Conservation (phyloP, 2,329 filamentous ascomycete genomes). For the Paraconiothyrium brasiliense region DNA sequence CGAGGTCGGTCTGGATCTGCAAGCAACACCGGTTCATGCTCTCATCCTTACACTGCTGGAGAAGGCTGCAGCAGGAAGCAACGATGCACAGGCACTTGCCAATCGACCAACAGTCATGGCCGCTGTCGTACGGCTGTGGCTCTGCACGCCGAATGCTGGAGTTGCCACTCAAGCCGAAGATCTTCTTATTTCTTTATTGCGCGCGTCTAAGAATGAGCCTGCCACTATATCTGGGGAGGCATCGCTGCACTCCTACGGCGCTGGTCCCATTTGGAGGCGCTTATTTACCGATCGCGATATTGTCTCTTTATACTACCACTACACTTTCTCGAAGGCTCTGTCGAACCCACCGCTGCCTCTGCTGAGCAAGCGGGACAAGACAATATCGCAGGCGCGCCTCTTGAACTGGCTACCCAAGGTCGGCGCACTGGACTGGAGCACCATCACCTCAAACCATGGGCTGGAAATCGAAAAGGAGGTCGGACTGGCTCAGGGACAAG, state of each 20-base stretch:
- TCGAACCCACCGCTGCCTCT: conserved; percentile 42
- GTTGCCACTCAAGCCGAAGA: conserved; percentile 64
- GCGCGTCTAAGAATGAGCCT: conserved; percentile 53
- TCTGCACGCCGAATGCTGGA: conserved; percentile 64
- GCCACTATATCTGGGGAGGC: conserved; percentile 50
- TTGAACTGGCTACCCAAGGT: conserved; percentile 66
- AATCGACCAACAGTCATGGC: conserved; percentile 64
- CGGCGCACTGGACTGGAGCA: conserved; percentile 64
- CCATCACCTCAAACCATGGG: conserved; percentile 61
- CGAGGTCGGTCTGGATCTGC: conserved; percentile 62
- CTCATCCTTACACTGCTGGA: conserved; percentile 65
- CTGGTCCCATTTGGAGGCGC: conserved; percentile 66
- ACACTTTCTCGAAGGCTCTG: conserved; percentile 58
- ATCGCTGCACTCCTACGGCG: conserved; percentile 39
- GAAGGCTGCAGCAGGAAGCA: conserved; percentile 62
- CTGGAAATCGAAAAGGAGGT: conserved; percentile 60
- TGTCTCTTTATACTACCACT: conserved; percentile 65
- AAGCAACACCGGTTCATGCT: conserved; percentile 61
- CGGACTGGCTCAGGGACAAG: conserved; percentile 41
- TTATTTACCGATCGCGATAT: conserved; percentile 69
- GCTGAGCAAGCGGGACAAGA: conserved; percentile 62
- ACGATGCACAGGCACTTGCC: conserved; percentile 67
- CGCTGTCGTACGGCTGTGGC: conserved; percentile 66
- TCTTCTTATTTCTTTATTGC: conserved; percentile 62
- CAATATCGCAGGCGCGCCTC: conserved; percentile 68